phyloP scores from a whole-genome alignment of 1,284 basidiomycete genomes.

The Sanghuangporus sanghuang region DNA sequence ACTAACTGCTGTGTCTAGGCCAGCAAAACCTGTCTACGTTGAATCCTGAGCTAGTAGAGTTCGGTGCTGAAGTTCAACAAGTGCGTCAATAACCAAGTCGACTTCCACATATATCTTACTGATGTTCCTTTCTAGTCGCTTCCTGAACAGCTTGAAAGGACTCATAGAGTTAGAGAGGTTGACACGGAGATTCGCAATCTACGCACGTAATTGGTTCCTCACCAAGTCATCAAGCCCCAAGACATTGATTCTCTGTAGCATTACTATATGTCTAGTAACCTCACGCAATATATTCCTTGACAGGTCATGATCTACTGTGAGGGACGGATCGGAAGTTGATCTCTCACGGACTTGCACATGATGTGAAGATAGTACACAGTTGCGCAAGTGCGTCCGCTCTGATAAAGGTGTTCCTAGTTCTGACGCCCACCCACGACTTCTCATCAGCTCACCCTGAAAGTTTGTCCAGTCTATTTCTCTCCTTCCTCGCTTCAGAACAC shows the following conservation, averaged over 20 bases:
- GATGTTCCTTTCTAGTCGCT: constrained; percentile 3
- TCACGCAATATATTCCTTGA: too few relatives aligned
- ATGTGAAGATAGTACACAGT: too few relatives aligned
- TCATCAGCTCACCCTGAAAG: too few relatives aligned
- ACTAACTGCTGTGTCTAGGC: neutral
- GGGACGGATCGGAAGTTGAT: too few relatives aligned
- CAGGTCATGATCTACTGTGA: too few relatives aligned
- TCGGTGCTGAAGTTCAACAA: constrained; percentile 7
- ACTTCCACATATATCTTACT: neutral
- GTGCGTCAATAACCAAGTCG: neutral
- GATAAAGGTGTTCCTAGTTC: too few relatives aligned
- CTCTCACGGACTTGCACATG: too few relatives aligned
- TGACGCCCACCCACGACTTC: too few relatives aligned
- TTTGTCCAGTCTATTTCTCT: too few relatives aligned
- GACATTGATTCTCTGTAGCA: neutral
- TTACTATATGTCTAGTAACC: neutral
- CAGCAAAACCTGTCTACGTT: neutral
- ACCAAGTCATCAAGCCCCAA: too few relatives aligned
- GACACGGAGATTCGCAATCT: constrained; percentile 15
- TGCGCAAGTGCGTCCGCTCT: too few relatives aligned
- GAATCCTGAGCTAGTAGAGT: neutral
- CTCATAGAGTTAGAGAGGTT: constrained; percentile 11
- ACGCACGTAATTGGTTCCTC: neutral
- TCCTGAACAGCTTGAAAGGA: constrained; percentile 15
- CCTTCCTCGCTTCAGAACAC: too few relatives aligned